These are phyloP conservation scores for Crithidia thermophila DNA, from an alignment of 208 protist species.

Conservation along the genomic window DNA sequence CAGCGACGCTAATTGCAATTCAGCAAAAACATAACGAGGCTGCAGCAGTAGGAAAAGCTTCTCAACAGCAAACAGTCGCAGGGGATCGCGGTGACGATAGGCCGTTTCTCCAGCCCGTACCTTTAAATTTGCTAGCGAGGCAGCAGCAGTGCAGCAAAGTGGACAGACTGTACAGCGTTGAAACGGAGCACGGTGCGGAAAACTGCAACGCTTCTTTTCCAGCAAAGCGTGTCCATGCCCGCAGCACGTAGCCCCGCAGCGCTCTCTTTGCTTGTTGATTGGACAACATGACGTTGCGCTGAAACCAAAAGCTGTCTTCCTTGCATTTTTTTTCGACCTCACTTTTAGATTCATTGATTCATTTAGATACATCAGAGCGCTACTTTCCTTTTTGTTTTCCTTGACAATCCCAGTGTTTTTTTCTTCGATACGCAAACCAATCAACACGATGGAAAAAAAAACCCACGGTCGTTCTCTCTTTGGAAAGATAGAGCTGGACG, in stretches of 20 bases:
- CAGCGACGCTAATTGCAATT: constrained; percentile 6
- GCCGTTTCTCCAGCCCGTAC: neutral
- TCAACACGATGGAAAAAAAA: too few species aligned
- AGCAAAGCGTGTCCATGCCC: neutral
- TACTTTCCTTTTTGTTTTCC: neutral
- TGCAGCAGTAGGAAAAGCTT: neutral
- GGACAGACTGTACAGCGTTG: constrained; percentile 5
- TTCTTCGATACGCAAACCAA: too few species aligned
- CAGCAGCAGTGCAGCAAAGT: neutral
- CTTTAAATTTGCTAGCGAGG: neutral
- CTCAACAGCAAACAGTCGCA: neutral
- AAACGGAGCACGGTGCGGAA: neutral
- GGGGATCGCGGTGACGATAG: too few species aligned
- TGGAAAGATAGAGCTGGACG: too few species aligned
- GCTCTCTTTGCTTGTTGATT: neutral
- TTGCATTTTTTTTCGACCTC: constrained; percentile 1
- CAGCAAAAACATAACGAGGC: too few species aligned
- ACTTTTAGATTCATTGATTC: constrained; percentile 1
- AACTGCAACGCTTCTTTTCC: neutral
- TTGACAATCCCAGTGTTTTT: neutral
- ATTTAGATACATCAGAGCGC: neutral
- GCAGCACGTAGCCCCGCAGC: neutral
- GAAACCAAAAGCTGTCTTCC: neutral
- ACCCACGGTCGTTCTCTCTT: too few species aligned
- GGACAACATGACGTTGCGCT: too few species aligned